Evolutionary conservation across 495 filamentous ascomycete genomes (phyloP).

Genomic region (Collariella sp.): DNA sequence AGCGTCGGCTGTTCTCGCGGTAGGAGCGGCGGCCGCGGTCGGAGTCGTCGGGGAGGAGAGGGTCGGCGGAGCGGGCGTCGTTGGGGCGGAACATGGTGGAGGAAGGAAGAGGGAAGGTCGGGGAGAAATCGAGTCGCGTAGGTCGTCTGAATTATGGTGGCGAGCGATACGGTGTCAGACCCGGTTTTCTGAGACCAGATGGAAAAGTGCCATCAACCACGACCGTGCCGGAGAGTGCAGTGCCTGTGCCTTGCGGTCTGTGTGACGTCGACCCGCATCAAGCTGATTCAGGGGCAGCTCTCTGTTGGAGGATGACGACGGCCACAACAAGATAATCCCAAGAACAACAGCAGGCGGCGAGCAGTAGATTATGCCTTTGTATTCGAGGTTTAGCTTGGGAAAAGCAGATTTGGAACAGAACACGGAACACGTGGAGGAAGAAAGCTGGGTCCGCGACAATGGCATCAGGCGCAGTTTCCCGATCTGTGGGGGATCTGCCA

Average conservation of each 20-base stretch:
- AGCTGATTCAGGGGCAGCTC: background rate
- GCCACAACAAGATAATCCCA: background rate
- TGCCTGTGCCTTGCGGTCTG: background rate
- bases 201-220: too few species aligned
- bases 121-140: background rate
- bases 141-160: background rate
- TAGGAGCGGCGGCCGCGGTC: constrained; percentile 1
- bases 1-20: background rate
- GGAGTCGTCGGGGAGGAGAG: constrained; percentile 6
- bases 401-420: background rate
- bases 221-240: background rate
- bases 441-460: background rate
- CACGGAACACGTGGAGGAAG: constrained; percentile 1
- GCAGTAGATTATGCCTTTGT: too few species aligned
- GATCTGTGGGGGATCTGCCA: constrained; percentile 7
- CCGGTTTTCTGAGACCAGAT: too few species aligned
- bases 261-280: constrained; percentile 5
- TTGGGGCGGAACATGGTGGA: constrained; percentile 3
- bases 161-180: background rate
- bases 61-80: constrained; percentile 3
- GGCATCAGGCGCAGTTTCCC: constrained; percentile 1
- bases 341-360: too few species aligned
- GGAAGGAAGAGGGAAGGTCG: background rate
- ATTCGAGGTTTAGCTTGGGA: too few species aligned
- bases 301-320: background rate